Evolutionary conservation across 371 early-diverging fungal species (phyloP).

Genomic region (Mucor piriformis): DNA sequence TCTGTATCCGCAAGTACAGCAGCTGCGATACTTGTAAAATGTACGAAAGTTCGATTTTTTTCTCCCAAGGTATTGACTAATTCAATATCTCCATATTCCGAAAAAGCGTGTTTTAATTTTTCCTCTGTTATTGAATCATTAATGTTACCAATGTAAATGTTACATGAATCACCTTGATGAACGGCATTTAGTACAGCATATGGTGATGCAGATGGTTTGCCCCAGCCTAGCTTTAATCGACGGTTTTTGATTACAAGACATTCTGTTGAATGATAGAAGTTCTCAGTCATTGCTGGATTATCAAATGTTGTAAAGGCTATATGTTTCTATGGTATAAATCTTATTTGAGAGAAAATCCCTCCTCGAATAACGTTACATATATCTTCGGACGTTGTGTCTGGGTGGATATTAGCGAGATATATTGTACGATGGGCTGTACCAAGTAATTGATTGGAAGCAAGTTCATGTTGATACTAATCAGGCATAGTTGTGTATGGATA

Average conservation of each 20-base stretch:
- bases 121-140: constrained; percentile 65
- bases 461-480: constrained; percentile 6
- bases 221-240: constrained; percentile 80
- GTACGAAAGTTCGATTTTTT: constrained; percentile 84
- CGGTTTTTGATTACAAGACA: constrained; percentile 71
- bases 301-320: constrained; percentile 86
- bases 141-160: constrained; percentile 78
- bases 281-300: constrained; percentile 66
- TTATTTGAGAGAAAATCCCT: constrained; percentile 76
- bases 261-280: constrained; percentile 61
- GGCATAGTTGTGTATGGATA: no score
- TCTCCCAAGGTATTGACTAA: constrained; percentile 74
- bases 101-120: constrained; percentile 67
- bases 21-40: constrained; percentile 69
- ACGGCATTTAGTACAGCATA: constrained; percentile 61
- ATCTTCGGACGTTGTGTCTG: constrained; percentile 76
- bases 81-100: constrained; percentile 81
- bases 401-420: constrained; percentile 77
- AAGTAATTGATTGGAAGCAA: constrained; percentile 27
- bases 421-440: constrained; percentile 67
- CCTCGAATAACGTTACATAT: constrained; percentile 87
- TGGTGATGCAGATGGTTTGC: constrained; percentile 67
- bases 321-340: constrained; percentile 74
- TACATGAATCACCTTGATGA: constrained; percentile 73
- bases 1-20: constrained; percentile 76